Evolutionary conservation across 305 asterid species (phyloP).

Genomic region (Ruellia speciosa): DNA sequence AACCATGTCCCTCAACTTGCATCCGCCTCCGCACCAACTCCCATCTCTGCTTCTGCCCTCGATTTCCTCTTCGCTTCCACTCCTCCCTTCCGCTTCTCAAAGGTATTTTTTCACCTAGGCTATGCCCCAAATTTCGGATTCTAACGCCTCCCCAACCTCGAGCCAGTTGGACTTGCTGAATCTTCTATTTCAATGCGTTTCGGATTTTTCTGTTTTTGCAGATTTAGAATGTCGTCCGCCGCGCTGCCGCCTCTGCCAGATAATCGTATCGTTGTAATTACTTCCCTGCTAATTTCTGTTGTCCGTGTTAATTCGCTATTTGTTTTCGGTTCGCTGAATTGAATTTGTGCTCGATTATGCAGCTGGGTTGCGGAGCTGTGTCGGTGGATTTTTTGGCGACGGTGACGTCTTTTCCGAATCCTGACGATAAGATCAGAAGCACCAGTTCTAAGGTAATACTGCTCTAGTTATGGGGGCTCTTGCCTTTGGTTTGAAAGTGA

Average conservation of each 20-base stretch:
- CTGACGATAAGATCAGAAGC: constrained; percentile 87
- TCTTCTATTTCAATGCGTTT: neutral
- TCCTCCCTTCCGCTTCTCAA: constrained; percentile 18
- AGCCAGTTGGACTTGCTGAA: neutral
- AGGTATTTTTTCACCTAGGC: constrained; percentile 26
- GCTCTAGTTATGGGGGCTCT: neutral
- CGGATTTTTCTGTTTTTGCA: constrained; percentile 13
- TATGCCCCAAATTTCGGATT: neutral
- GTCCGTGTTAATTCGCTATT: constrained; percentile 1
- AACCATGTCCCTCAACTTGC: constrained; percentile 19
- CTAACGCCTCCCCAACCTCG: neutral
- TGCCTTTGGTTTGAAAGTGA: neutral
- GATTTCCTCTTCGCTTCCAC: constrained; percentile 5
- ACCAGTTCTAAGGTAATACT: constrained; percentile 57
- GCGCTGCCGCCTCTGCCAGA: constrained; percentile 52
- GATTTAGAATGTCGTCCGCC: constrained; percentile 39
- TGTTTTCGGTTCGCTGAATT: constrained; percentile 4
- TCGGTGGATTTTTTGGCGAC: constrained; percentile 67
- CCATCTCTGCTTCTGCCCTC: constrained; percentile 17
- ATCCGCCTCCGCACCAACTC: constrained; percentile 2
- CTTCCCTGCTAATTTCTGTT: constrained; percentile 1
- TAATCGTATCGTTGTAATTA: constrained; percentile 44
- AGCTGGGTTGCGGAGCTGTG: constrained; percentile 74
- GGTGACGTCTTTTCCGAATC: constrained; percentile 83
- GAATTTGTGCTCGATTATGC: constrained; percentile 25